phyloP scores from a whole-genome alignment of 495 filamentous ascomycete species.

The Cetradonia linearis region DNA sequence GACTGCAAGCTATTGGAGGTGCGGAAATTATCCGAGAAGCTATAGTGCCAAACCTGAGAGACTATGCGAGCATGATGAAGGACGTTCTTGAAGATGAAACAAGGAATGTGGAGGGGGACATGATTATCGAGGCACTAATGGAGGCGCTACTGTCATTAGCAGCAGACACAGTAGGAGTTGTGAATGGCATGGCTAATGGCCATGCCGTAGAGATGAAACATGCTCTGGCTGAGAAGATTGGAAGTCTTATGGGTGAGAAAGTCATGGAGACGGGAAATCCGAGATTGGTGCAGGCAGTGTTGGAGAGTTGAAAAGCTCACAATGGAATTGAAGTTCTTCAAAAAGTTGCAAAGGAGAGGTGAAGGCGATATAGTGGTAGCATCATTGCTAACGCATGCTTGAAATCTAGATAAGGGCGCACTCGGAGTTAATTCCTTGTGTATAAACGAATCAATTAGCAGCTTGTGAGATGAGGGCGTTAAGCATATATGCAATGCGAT shows the following conservation, averaged over 20 bases:
- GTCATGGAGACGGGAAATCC: slow-evolving; percentile 45
- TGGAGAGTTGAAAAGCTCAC: slow-evolving; percentile 31
- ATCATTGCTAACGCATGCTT: neutral
- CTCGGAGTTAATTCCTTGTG: no score
- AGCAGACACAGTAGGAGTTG: slow-evolving; percentile 29
- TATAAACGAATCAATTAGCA: no score
- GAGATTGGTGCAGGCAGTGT: slow-evolving; percentile 38
- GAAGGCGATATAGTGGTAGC: neutral
- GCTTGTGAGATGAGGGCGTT: no score
- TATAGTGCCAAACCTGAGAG: slow-evolving; percentile 67
- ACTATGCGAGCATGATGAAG: slow-evolving; percentile 62
- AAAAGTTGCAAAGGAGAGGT: neutral
- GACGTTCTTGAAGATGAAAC: slow-evolving; percentile 45
- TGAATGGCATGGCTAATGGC: slow-evolving; percentile 37
- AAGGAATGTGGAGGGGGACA: slow-evolving; percentile 49
- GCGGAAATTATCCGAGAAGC: slow-evolving; percentile 67
- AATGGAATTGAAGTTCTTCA: neutral
- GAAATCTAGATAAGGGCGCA: neutral
- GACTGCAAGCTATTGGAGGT: slow-evolving; percentile 65
- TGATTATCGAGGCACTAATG: slow-evolving; percentile 50
- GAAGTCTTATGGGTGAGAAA: slow-evolving; percentile 42
- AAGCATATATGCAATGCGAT: no score
- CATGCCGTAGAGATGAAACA: slow-evolving; percentile 45
- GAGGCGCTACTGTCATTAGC: slow-evolving; percentile 45
- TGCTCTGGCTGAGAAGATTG: slow-evolving; percentile 49